Evolutionary conservation across 257 asterid species (phyloP).

Genomic region (Agastache rugosa): DNA sequence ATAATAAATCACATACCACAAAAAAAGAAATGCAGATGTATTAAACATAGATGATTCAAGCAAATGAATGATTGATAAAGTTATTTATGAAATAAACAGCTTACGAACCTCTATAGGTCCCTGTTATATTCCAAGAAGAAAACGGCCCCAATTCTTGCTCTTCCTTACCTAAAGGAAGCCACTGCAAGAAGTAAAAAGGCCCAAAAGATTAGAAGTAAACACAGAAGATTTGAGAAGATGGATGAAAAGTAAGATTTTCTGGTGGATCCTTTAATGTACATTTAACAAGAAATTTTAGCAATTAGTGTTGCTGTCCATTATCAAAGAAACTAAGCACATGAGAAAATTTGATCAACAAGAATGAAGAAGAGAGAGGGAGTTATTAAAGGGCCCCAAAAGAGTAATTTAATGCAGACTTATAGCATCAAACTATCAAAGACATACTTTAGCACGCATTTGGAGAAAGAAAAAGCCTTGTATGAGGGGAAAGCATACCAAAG

Average conservation of each 20-base stretch:
- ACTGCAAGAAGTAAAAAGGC: slow-evolving; percentile 58
- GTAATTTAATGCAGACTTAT: background rate
- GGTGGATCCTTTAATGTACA: slow-evolving; percentile 15
- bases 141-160: slow-evolving; percentile 82
- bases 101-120: slow-evolving; percentile 89
- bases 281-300: slow-evolving; percentile 11
- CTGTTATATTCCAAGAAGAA: slow-evolving; percentile 94
- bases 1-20: background rate
- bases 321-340: slow-evolving; percentile 12
- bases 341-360: background rate
- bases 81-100: slow-evolving; percentile 32
- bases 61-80: slow-evolving; percentile 21
- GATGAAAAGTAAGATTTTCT: background rate
- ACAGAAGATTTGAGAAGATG: slow-evolving; percentile 1
- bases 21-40: background rate
- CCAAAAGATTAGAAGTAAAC: slow-evolving; percentile 31
- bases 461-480: background rate
- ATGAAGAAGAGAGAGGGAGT: too few species aligned
- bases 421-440: background rate
- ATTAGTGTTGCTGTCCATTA: background rate
- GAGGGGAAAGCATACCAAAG: background rate
- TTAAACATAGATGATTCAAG: slow-evolving; percentile 16
- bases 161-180: slow-evolving; percentile 84
- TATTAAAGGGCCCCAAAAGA: too few species aligned
- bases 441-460: background rate